Evolutionary conservation across 495 filamentous ascomycete species (phyloP), one percentile per base, ranked within the genome.

Genomic region (Pyrenopolyporus hunteri): DNA sequence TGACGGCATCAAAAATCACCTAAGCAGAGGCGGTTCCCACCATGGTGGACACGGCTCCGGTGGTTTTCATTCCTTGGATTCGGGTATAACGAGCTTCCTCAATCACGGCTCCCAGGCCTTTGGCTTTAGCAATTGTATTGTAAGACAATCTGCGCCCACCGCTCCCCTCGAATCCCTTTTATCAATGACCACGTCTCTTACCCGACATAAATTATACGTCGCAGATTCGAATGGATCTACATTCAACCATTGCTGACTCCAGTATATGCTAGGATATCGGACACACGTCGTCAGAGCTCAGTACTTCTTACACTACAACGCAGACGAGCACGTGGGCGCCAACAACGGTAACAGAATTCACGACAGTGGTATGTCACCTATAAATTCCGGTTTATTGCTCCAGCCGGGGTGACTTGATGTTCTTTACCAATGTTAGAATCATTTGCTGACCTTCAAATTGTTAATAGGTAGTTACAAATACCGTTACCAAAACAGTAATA

Each of bases 71-170:
- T 56, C 57, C 23, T 53, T 66, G 11, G 57, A 66, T 14, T 57
- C 63, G 1, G 57, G 63, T 5, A 66, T 66, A 51, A 37, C 57
- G 13, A 66, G 57, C 10, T 57, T 56, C 3, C 51, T 66, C 1
- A 59, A 59, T 23, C 51, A 57, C 6, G 63, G 63, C 16, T 66
- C 29, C 44, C 25, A 31, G 7, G 57, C 57, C 4, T 66, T 66
- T 17, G 51, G 63, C 19, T 57, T 61, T 13, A 29, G 46, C 1
- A 60, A 61, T 16, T 66, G 63, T 23, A 22, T 48, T 53, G 63
- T 66, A 57, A 66, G 63, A 28, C 6, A 45, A 11, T 6, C 6
- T 36, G 9, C 13, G n/a, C 35, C 6, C 11, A 49, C 25, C 17
- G 6, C 10, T 29, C 5, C 20, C 9, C 8, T 9, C 19, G 3